phyloP scores from a whole-genome alignment of 139 green algal species.

The Coelastrella sp. region DNA sequence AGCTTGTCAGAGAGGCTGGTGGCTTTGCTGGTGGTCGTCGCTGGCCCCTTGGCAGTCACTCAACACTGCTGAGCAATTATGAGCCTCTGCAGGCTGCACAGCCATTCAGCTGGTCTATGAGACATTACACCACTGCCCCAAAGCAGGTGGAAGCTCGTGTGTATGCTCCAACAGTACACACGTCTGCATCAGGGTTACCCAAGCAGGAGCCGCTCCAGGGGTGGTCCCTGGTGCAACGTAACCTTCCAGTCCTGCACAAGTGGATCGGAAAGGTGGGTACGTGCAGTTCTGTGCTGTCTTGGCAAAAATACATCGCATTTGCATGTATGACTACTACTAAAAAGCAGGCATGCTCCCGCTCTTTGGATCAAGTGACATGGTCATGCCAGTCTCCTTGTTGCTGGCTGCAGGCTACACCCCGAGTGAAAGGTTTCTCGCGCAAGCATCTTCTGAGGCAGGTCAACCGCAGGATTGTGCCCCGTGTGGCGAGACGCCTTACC shows the following conservation, averaged over 20 bases:
- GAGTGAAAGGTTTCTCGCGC: conserved; percentile 29
- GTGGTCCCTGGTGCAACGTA: neutral
- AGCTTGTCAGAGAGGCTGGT: conserved; percentile 15
- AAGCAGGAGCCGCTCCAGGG: neutral
- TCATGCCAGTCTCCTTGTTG: neutral
- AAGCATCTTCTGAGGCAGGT: conserved; percentile 37
- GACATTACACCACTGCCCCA: conserved; percentile 19
- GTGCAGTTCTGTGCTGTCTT: no score
- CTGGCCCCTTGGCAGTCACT: conserved; percentile 1
- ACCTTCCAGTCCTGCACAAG: neutral
- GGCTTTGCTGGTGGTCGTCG: conserved; percentile 1
- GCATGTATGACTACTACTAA: no score
- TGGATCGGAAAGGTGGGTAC: neutral
- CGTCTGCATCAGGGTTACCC: neutral
- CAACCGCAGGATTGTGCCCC: conserved; percentile 41
- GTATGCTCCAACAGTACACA: neutral
- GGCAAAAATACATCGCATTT: no score
- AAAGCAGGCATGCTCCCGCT: no score
- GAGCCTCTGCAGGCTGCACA: neutral
- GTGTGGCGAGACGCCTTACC: conserved; percentile 30
- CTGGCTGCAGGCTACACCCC: neutral
- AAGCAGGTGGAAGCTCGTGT: neutral
- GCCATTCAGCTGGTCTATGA: neutral
- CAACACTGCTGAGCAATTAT: neutral
- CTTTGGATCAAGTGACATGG: no score